These are phyloP conservation scores for Coprinopsis sp. DNA, from an alignment of 768 basidiomycete genomes.

Conservation along the genomic window DNA sequence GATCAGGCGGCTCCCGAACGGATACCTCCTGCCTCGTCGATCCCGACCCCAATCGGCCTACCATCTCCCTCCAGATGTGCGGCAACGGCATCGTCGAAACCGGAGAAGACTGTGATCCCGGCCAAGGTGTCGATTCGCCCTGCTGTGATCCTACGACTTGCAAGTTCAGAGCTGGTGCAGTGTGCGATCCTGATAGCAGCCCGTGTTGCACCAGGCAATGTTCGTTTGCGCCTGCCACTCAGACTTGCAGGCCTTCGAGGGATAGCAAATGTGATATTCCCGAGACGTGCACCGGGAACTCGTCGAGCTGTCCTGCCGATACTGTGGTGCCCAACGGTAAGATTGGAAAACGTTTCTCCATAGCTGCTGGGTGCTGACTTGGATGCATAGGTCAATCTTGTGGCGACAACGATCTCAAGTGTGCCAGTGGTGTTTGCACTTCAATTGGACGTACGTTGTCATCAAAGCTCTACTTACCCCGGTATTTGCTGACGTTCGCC, in stretches of 20 bases:
- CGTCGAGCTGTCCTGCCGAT: conserved; percentile 68
- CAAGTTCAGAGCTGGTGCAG: conserved; percentile 66
- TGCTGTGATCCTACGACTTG: conserved; percentile 77
- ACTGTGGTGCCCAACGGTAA: conserved; percentile 56
- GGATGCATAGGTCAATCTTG: conserved; percentile 55
- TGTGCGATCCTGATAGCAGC: conserved; percentile 75
- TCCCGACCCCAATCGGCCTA: conserved; percentile 40
- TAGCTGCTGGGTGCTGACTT: conserved; percentile 11
- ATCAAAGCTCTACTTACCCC: conserved; percentile 3
- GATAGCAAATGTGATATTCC: conserved; percentile 65
- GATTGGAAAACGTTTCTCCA: conserved; percentile 12
- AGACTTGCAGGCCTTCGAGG: conserved; percentile 66
- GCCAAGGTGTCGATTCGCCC: conserved; percentile 47
- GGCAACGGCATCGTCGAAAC: conserved; percentile 79
- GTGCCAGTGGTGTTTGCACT: conserved; percentile 78
- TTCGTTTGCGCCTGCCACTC: conserved; percentile 59
- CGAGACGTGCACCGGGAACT: conserved; percentile 75
- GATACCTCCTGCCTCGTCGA: conserved; percentile 68
- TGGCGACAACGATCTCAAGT: conserved; percentile 57
- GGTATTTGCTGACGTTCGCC: not conserved
- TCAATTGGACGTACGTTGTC: conserved; percentile 58
- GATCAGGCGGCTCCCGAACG: conserved; percentile 36
- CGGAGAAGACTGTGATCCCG: conserved; percentile 89
- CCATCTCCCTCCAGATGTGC: conserved; percentile 67
- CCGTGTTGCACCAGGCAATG: conserved; percentile 72